A percentile compares a stretch with the other conserved stretches of the same genome.
Conservation (phyloP, 1,284 basidiomycete species). For the Ganoderma lucidum region DNA sequence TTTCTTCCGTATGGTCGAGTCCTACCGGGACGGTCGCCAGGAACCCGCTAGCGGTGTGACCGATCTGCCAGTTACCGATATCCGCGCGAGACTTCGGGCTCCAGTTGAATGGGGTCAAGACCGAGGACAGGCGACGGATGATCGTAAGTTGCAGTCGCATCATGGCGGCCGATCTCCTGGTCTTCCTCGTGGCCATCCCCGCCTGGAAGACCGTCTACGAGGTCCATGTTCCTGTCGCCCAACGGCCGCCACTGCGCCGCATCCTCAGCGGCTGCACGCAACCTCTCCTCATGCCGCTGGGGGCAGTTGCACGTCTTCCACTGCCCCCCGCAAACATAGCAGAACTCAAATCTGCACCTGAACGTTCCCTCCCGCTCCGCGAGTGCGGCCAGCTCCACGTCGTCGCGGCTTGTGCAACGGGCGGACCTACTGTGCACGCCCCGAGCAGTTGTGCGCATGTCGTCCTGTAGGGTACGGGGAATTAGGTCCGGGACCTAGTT, state of each 20-base stretch:
- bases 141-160: neutral
- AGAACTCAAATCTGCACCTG: constrained; percentile 46
- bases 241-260: constrained; percentile 42
- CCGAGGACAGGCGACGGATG: neutral
- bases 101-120: neutral
- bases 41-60: neutral
- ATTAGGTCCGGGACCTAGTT: too few species aligned
- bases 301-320: constrained; percentile 63
- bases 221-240: neutral
- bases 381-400: constrained; percentile 50
- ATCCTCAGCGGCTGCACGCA: constrained; percentile 42
- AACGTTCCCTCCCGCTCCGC: constrained; percentile 49
- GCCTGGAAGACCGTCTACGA: neutral
- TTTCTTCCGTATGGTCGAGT: neutral
- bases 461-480: too few species aligned
- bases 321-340: constrained; percentile 55
- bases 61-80: neutral
- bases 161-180: neutral
- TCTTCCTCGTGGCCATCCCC: neutral
- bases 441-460: constrained; percentile 56
- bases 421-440: constrained; percentile 41
- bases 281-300: constrained; percentile 61
- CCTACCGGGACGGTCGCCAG: neutral
- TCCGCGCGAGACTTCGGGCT: neutral
- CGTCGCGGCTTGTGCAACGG: constrained; percentile 41